Evolutionary conservation across 371 early-diverging fungal species (phyloP).

Genomic region (Mucor plumbeus): DNA sequence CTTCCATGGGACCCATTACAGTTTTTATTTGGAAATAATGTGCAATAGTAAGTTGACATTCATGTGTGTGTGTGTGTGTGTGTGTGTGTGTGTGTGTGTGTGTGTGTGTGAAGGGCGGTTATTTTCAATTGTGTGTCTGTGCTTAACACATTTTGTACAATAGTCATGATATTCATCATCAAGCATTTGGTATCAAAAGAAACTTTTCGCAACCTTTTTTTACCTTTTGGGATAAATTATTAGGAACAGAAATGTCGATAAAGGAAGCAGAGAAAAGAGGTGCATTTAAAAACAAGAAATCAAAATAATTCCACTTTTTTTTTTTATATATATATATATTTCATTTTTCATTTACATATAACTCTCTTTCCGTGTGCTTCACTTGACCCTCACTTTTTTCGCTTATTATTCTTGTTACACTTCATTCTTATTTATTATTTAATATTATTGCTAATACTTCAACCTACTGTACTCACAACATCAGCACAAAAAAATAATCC

Average conservation of each 20-base stretch:
- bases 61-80: not conserved
- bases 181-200: conserved; percentile 61
- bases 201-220: conserved; percentile 73
- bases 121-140: not conserved
- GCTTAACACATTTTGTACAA: conserved; percentile 4
- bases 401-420: not conserved
- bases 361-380: not conserved
- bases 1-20: conserved; percentile 74
- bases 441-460: not conserved
- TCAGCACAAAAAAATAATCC: not conserved
- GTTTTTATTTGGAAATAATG: conserved; percentile 66
- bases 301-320: not conserved
- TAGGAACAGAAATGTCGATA: conserved; percentile 37
- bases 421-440: conserved; percentile 2
- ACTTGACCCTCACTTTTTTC: not conserved
- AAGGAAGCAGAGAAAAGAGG: conserved; percentile 25
- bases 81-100: not conserved
- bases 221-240: conserved; percentile 69
- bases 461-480: not conserved
- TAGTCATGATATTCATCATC: conserved; percentile 69
- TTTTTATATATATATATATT: not conserved
- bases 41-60: conserved; percentile 60
- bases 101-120: not conserved
- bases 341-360: not conserved
- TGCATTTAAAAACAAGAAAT: conserved; percentile 11